Percentiles rank a stretch among this genome's conserved stretches.
Evolutionary conservation across 306 rosid genomes (phyloP).

Genomic region (Trifolium dubium): DNA sequence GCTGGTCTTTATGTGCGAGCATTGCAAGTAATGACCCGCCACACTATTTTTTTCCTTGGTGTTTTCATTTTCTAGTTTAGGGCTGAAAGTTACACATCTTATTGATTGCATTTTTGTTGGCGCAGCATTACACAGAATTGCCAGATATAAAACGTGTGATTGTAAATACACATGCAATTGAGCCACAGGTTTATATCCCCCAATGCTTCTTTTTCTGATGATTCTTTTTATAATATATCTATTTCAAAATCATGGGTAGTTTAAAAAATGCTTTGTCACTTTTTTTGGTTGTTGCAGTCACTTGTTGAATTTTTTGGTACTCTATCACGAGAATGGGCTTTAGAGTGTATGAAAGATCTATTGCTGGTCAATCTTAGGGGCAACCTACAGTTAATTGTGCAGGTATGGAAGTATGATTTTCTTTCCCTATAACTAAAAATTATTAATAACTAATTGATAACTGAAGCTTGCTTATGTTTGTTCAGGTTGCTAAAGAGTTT

Average conservation of each 20-base stretch:
- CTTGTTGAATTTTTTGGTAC: slow-evolving; percentile 98
- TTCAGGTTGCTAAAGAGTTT: slow-evolving; percentile 96
- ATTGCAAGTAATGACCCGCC: slow-evolving; percentile 71
- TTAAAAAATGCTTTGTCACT: slow-evolving; percentile 32
- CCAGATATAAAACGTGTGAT: slow-evolving; percentile 97
- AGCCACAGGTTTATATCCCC: slow-evolving; percentile 83
- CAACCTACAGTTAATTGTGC: slow-evolving; percentile 97
- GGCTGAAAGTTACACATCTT: slow-evolving; percentile 9
- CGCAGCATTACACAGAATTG: slow-evolving; percentile 98
- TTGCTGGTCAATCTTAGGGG: slow-evolving; percentile 95
- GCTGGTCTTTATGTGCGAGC: slow-evolving; percentile 98
- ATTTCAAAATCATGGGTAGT: slow-evolving; percentile 19
- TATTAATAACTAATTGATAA: slow-evolving; percentile 16
- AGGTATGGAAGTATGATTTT: slow-evolving; percentile 51
- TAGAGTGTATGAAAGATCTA: slow-evolving; percentile 99
- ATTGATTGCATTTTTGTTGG: slow-evolving; percentile 41
- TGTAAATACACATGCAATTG: slow-evolving; percentile 98
- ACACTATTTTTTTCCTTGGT: slow-evolving; percentile 3
- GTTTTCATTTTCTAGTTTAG: not conserved
- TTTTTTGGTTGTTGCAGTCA: slow-evolving; percentile 60
- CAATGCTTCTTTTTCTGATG: slow-evolving; percentile 9
- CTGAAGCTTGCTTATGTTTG: slow-evolving; percentile 38
- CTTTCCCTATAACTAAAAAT: slow-evolving; percentile 6
- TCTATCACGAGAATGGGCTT: slow-evolving; percentile 91
- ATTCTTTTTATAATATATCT: slow-evolving; percentile 15